Base-by-base conservation (phyloP, 805 yeast genomes). In the Priceomyces melissophilus region DNA sequence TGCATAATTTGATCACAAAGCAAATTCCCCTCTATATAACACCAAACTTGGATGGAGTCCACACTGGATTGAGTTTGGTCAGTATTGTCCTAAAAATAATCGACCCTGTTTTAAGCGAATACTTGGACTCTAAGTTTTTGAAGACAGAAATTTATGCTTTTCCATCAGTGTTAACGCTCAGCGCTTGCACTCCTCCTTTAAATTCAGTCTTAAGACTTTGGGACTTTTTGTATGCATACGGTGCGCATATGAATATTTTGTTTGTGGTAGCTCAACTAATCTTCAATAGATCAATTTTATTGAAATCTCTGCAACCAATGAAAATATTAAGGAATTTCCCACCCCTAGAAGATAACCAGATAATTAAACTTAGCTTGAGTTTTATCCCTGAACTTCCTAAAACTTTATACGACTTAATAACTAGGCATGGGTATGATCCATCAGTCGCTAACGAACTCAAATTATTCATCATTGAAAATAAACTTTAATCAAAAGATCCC, bases 141-240 rank as follows among this genome's bases (percentile, higher is more conserved):
- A 82, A 85, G 20, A 90, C 96, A 0, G 89, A 88, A 53, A 79
- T 89, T 17, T 89, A 89, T 58, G 96, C 95, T 0, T 81, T 89
- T 48, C 86, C 89, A 3, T 81, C 90, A 0, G 85, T 88, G 1
- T 63, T 90, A 47, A 89, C 97, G 0, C 65, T 90, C 35, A 81
- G 90, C 41, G 91, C 96, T 2, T 87, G 96, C 52, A 87, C 95
- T 4, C 95, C 95, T 8, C 90, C 96, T 0, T 66, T 90, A 34
- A 65, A 69, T 26, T 87, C 89, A 47, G 85, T 86, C 1, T 62
- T 89, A 30, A 76, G 80, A 43, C 69, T 89, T 12, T 89, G 97
- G 97, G 97, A 89, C 58, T 85, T 89, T 49, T 63, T 88, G 51
- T 84, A 89, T 61, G 95, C 96, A 3, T 89, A 87, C 53, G 97